Percentiles rank a stretch among this genome's conserved stretches.
These are phyloP conservation scores for Holtermannia corniformis DNA, from an alignment of 768 basidiomycete genomes.

Conservation along the genomic window DNA sequence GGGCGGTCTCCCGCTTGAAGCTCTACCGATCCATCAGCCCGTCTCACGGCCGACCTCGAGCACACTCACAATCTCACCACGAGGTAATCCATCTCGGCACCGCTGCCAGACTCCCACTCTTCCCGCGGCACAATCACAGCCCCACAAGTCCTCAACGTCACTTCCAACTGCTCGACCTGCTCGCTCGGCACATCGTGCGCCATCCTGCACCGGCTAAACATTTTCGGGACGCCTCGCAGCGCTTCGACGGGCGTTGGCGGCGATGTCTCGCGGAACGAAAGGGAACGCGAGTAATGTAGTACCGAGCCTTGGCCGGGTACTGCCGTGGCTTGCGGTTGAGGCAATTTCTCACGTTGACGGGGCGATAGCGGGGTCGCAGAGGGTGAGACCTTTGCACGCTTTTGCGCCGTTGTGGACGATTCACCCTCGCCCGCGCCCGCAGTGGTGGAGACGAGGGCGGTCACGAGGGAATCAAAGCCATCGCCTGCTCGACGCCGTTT, in stretches of 20 bases:
- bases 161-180: slow-evolving; percentile 14
- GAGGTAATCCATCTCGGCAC: slow-evolving; percentile 30
- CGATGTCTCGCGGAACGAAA: neutral
- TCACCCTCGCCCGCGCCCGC: neutral
- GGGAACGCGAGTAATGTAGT: neutral
- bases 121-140: slow-evolving; percentile 17
- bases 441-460: slow-evolving; percentile 28
- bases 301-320: neutral
- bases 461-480: slow-evolving; percentile 20
- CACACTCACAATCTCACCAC: slow-evolving; percentile 32
- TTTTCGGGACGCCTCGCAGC: neutral
- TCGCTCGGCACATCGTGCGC: slow-evolving; percentile 25
- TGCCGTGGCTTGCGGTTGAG: neutral
- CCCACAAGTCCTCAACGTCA: slow-evolving; percentile 24
- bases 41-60: neutral
- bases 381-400: no score
- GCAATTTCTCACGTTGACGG: neutral
- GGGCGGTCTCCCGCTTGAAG: neutral
- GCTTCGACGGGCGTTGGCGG: neutral
- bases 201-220: slow-evolving; percentile 30
- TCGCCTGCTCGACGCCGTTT: slow-evolving; percentile 25
- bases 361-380: no score
- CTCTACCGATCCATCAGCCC: neutral
- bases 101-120: slow-evolving; percentile 16
- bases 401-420: neutral